A percentile compares a stretch with the other conserved stretches of the same genome.
These are phyloP conservation scores for Xylariaceae sp. DNA, from an alignment of 2,329 filamentous ascomycete genomes.

Conservation along the genomic window DNA sequence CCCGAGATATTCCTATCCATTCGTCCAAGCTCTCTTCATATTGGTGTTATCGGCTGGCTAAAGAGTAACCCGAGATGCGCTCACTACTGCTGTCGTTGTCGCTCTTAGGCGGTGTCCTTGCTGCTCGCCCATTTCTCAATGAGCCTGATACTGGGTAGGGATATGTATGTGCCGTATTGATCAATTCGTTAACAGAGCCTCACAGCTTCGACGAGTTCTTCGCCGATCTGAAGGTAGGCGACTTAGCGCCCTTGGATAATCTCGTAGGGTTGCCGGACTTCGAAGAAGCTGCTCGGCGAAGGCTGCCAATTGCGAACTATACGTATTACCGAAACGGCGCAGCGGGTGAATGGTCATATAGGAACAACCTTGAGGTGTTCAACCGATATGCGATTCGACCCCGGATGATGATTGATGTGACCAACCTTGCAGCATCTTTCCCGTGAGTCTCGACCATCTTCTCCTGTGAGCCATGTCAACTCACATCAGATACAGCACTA, in stretches of 20 bases:
- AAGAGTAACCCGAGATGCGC: too few relatives aligned
- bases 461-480: background rate
- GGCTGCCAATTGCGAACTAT: conserved; percentile 55
- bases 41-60: too few relatives aligned
- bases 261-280: conserved; percentile 61
- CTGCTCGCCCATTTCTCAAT: conserved; percentile 52
- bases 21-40: too few relatives aligned
- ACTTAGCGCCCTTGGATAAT: conserved; percentile 51
- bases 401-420: conserved; percentile 58
- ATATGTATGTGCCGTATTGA: background rate
- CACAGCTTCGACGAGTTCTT: conserved; percentile 48
- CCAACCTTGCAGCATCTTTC: conserved; percentile 47
- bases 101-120: conserved; percentile 47
- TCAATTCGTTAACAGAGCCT: conserved; percentile 9
- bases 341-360: conserved; percentile 62
- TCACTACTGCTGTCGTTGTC: too few relatives aligned
- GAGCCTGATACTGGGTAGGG: conserved; percentile 51
- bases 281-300: conserved; percentile 57
- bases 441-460: conserved; percentile 29
- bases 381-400: conserved; percentile 56
- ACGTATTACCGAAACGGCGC: conserved; percentile 65
- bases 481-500: conserved; percentile 41
- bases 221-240: conserved; percentile 40
- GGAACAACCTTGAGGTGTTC: conserved; percentile 63
- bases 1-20: too few relatives aligned